Evolutionary conservation across 2,329 filamentous ascomycete species (phyloP), one percentile per base, ranked within the genome.

Genomic region (Aulographum hederae): DNA sequence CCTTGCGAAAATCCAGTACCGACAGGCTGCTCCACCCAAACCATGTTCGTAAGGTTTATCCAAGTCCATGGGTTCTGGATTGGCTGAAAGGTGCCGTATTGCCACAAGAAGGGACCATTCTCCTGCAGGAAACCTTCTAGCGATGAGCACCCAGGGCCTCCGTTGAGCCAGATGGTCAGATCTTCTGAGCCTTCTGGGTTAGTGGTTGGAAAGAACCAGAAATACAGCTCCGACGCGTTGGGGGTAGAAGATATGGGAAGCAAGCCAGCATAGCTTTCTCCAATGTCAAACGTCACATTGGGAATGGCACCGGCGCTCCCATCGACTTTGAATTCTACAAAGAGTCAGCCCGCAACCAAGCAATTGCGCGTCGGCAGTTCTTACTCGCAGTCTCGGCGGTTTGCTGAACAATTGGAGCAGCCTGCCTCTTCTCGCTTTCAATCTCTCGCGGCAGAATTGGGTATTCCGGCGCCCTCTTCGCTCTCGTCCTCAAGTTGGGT

Each of bases 21-120:
- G 10, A 67, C 58, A 1, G 70, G 73, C 46, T 79, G 74, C 43
- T 80, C 78, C 6, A 78, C 63, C 68, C 73, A 89, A 29, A 89
- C 57, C 43, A 85, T 67, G 49, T 85, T 82, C 32, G 78, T 78
- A 21, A 86, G 52, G 31, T 76, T 76, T 37, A 69, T 46, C 55
- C 56, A 61, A 19, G 51, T 48, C 46, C 49, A 61, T 0, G 54
- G 51, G 36, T 61, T 61, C 35, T 52, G 47, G 1, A 59, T 50
- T 2, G 58, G 51, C 12, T 43, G 35, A 43, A 47, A 38, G 3
- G 52, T 54, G 26, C 52, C 52, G 41, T 57, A 61, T 27, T 60
- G 57, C 58, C 58, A 62, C 2, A 53, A 42, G 32, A 63, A 41
- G 1, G 55, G 56, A 0, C 57, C 56, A 30, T 62, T 63, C 44